Conservation (phyloP, 2,329 filamentous ascomycete species). For the Ophiosphaerella herpotricha region DNA sequence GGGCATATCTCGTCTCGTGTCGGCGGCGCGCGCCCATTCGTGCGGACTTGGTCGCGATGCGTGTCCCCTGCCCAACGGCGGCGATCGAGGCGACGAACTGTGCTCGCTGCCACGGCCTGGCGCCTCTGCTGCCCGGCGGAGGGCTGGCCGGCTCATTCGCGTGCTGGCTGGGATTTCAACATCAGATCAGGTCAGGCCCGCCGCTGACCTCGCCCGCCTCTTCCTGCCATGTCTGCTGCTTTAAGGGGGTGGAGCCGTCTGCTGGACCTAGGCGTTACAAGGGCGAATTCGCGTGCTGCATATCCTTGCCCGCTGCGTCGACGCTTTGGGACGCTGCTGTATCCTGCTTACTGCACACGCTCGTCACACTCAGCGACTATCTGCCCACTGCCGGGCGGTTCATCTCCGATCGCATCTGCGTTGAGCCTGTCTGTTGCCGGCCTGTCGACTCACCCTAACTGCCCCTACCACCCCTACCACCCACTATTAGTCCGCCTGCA, state of each 20-base stretch:
- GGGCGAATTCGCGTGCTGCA: constrained; percentile 25
- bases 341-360: constrained; percentile 20
- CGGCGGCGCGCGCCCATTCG: constrained; percentile 24
- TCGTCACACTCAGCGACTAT: constrained; percentile 29
- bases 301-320: constrained; percentile 22
- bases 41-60: constrained; percentile 26
- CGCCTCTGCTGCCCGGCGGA: neutral
- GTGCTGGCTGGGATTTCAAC: too few species aligned
- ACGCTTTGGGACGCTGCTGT: constrained; percentile 15
- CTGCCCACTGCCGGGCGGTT: constrained; percentile 32
- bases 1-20: constrained; percentile 26
- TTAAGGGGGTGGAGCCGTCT: constrained; percentile 18
- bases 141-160: neutral
- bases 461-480: constrained; percentile 14
- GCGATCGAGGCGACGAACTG: constrained; percentile 21
- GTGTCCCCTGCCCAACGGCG: constrained; percentile 27
- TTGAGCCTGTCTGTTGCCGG: constrained; percentile 21
- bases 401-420: constrained; percentile 48
- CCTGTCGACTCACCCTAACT: constrained; percentile 13
- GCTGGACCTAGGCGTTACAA: constrained; percentile 26
- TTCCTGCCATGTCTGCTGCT: constrained; percentile 1
- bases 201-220: constrained; percentile 11
- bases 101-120: neutral
- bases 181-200: neutral
- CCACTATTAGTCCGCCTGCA: constrained; percentile 27